Conservation (phyloP, 257 asterid species). For the Leonotis leonurus region DNA sequence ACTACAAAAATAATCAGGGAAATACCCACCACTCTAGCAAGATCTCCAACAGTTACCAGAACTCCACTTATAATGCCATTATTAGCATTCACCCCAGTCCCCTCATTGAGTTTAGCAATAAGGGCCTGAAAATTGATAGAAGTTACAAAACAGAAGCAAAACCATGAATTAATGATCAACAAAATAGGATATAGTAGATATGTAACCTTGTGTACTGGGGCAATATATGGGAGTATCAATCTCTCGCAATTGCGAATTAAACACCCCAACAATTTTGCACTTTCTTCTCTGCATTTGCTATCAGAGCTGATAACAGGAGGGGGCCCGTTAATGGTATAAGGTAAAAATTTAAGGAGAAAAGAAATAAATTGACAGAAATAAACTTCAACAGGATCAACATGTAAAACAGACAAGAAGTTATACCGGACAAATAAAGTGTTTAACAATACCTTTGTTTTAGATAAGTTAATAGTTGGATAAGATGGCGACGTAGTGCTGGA, state of each 20-base stretch:
- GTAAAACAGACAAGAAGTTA: conserved; percentile 4
- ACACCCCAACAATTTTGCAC: conserved; percentile 97
- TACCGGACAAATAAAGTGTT: conserved; percentile 3
- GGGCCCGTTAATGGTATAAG: conserved; percentile 22
- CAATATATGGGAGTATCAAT: conserved; percentile 85
- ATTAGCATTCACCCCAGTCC: conserved; percentile 89
- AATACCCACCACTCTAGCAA: conserved; percentile 92
- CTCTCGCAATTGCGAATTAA: conserved; percentile 98
- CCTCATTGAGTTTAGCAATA: conserved; percentile 78
- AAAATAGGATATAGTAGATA: background rate
- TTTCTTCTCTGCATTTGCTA: conserved; percentile 96
- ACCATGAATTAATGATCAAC: conserved; percentile 1
- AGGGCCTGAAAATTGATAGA: conserved; percentile 63
- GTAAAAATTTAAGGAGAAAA: conserved; percentile 3
- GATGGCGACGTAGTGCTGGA: conserved; percentile 99
- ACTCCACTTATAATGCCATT: conserved; percentile 96
- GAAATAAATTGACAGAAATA: background rate
- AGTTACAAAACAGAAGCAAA: conserved; percentile 15
- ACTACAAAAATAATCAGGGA: too few species aligned
- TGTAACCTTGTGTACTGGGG: conserved; percentile 92
- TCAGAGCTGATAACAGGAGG: conserved; percentile 75
- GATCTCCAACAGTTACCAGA: conserved; percentile 97
- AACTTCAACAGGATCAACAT: conserved; percentile 1
- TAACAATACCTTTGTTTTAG: conserved; percentile 78
- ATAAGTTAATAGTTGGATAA: conserved; percentile 88